phyloP scores from a whole-genome alignment of 2,329 filamentous ascomycete species.

The Hypoxylon sp. region DNA sequence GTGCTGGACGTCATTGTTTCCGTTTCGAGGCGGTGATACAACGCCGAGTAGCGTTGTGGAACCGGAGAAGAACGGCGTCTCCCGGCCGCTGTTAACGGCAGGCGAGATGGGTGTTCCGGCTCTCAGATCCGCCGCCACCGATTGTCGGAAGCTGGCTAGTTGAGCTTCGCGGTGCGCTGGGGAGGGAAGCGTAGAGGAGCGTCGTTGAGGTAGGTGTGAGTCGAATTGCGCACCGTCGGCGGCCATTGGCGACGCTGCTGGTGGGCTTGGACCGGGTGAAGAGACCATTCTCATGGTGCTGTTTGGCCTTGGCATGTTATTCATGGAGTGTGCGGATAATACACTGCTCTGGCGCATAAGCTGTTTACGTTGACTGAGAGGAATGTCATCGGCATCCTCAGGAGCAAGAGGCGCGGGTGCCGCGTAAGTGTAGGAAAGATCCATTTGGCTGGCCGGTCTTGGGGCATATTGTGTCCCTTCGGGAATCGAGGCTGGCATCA shows the following conservation, averaged over 20 bases:
- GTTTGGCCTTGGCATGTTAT: conserved; percentile 25
- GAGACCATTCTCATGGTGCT: conserved; percentile 24
- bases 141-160: conserved; percentile 73
- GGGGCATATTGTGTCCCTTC: conserved; percentile 35
- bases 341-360: conserved; percentile 65
- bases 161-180: conserved; percentile 62
- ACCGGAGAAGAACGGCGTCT: conserved; percentile 49
- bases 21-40: conserved; percentile 38
- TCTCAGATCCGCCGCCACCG: conserved; percentile 69
- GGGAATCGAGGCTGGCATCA: conserved; percentile 43
- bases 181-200: conserved; percentile 53
- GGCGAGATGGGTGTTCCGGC: conserved; percentile 49
- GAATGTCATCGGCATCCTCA: conserved; percentile 71
- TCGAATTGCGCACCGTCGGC: conserved; percentile 55
- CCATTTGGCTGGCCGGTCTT: conserved; percentile 52
- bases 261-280: conserved; percentile 19
- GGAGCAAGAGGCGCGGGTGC: conserved; percentile 42
- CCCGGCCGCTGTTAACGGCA: conserved; percentile 45
- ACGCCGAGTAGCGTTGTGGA: conserved; percentile 43
- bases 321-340: conserved; percentile 39
- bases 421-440: conserved; percentile 51
- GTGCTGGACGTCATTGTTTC: conserved; percentile 54
- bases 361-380: conserved; percentile 72
- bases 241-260: conserved; percentile 38
- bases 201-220: conserved; percentile 64